phyloP scores from a whole-genome alignment of 768 basidiomycete species.

The Flagelloscypha sp. region DNA sequence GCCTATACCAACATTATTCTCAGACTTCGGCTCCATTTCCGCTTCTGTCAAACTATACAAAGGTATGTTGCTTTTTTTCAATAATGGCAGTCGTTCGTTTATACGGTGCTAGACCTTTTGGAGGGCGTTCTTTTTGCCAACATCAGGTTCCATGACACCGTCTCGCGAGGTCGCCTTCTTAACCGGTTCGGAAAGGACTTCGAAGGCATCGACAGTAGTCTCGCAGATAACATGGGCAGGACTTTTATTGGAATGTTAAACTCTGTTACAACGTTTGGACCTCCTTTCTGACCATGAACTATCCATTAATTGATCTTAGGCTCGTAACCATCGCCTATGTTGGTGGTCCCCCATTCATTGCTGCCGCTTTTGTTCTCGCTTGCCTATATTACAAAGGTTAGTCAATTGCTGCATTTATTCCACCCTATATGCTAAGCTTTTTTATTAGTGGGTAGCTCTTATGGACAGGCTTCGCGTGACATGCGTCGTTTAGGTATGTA shows the following conservation, averaged over 20 bases:
- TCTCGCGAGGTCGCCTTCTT: slow-evolving; percentile 73
- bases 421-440: slow-evolving; percentile 30
- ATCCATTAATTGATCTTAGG: too few relatives aligned
- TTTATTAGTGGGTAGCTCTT: slow-evolving; percentile 22
- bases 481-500: slow-evolving; percentile 66
- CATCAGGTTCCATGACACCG: slow-evolving; percentile 89
- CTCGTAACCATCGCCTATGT: slow-evolving; percentile 68
- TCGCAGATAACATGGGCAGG: slow-evolving; percentile 81
- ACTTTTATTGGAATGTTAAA: slow-evolving; percentile 67
- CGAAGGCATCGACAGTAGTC: slow-evolving; percentile 77
- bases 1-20: slow-evolving; percentile 7
- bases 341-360: slow-evolving; percentile 69
- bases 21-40: slow-evolving; percentile 71
- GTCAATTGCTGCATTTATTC: slow-evolving; percentile 11
- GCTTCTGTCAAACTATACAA: slow-evolving; percentile 75
- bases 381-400: slow-evolving; percentile 65
- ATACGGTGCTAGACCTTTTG: slow-evolving; percentile 38
- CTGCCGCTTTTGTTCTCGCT: slow-evolving; percentile 49
- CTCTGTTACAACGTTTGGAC: slow-evolving; percentile 62
- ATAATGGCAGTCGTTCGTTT: background rate
- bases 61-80: slow-evolving; percentile 25
- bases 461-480: slow-evolving; percentile 81
- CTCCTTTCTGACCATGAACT: too few relatives aligned
- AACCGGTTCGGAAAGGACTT: slow-evolving; percentile 90
- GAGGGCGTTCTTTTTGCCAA: slow-evolving; percentile 81